Conservation (phyloP, 495 filamentous ascomycete genomes). For the Saxophila tyrrhenica region DNA sequence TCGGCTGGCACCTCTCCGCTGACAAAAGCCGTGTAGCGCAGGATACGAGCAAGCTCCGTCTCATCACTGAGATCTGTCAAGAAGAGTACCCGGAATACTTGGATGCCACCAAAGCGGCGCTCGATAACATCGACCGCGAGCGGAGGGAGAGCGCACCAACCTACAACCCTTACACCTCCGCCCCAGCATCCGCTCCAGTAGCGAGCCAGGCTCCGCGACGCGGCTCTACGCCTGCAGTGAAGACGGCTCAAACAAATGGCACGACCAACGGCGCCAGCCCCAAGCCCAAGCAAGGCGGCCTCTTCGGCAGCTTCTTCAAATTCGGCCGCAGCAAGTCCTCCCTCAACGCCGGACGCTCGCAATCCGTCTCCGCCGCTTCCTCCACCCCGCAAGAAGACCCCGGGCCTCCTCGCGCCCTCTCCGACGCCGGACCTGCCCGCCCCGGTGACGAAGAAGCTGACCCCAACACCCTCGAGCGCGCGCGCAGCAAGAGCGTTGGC, state of each 20-base stretch:
- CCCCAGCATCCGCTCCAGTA: neutral
- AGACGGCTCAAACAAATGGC: neutral
- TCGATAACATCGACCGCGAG: conserved; percentile 13
- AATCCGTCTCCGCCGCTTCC: neutral
- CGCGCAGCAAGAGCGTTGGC: neutral
- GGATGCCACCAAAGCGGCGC: conserved; percentile 10
- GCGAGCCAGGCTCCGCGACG: neutral
- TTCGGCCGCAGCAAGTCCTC: neutral
- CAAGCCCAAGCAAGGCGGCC: conserved; percentile 1
- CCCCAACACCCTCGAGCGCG: neutral
- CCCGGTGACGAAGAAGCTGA: neutral
- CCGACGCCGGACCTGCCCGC: conserved; percentile 7
- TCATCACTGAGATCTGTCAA: conserved; percentile 21
- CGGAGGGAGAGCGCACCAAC: neutral
- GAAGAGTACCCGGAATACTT: conserved; percentile 25
- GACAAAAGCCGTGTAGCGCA: conserved; percentile 7
- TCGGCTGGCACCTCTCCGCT: conserved; percentile 25
- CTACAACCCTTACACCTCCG: conserved; percentile 1
- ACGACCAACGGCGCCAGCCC: neutral
- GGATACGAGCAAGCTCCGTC: conserved; percentile 24
- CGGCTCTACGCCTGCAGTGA: neutral
- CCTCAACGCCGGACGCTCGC: neutral
- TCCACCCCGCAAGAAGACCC: neutral
- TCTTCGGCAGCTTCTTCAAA: conserved; percentile 11
- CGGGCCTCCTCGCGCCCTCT: conserved; percentile 6